These are phyloP conservation scores for Magnusiomyces sp. DNA, from an alignment of 1,139 yeast species.

Conservation along the genomic window DNA sequence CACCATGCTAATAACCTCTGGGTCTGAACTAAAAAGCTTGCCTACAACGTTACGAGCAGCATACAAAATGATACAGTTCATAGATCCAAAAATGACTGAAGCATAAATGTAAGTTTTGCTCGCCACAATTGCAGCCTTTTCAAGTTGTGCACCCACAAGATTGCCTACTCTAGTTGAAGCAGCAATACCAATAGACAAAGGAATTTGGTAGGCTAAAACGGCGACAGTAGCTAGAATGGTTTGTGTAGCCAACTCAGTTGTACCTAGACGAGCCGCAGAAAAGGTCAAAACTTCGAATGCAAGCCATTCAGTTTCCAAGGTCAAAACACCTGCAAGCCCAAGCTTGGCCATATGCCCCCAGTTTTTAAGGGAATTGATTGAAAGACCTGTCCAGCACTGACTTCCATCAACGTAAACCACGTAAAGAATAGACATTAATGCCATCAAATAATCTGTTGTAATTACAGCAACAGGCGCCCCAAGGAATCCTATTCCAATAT, in stretches of 20 bases:
- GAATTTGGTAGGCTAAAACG: conserved; percentile 71
- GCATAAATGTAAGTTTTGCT: conserved; percentile 52
- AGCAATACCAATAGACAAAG: conserved; percentile 82
- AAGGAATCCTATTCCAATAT: conserved; percentile 47
- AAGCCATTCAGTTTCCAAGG: conserved; percentile 80
- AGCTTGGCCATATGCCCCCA: conserved; percentile 59
- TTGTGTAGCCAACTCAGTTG: conserved; percentile 76
- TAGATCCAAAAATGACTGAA: conserved; percentile 46
- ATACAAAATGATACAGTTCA: conserved; percentile 47
- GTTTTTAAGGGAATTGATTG: conserved; percentile 38
- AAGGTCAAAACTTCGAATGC: conserved; percentile 76
- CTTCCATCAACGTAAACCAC: conserved; percentile 50
- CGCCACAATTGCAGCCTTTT: conserved; percentile 53
- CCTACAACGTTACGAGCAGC: conserved; percentile 51
- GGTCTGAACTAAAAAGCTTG: conserved; percentile 56
- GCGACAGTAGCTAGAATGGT: conserved; percentile 77
- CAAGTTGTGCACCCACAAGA: conserved; percentile 70
- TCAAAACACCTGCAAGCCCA: conserved; percentile 73
- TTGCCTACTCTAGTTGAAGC: conserved; percentile 81
- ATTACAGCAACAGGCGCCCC: conserved; percentile 67
- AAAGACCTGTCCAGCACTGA: conserved; percentile 65
- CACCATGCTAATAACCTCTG: conserved; percentile 44
- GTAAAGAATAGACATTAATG: conserved; percentile 44
- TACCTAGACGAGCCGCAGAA: conserved; percentile 67
- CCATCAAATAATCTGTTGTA: conserved; percentile 56